Evolutionary conservation across 345 rosid genomes (phyloP).

Genomic region (Corchorus capsularis): DNA sequence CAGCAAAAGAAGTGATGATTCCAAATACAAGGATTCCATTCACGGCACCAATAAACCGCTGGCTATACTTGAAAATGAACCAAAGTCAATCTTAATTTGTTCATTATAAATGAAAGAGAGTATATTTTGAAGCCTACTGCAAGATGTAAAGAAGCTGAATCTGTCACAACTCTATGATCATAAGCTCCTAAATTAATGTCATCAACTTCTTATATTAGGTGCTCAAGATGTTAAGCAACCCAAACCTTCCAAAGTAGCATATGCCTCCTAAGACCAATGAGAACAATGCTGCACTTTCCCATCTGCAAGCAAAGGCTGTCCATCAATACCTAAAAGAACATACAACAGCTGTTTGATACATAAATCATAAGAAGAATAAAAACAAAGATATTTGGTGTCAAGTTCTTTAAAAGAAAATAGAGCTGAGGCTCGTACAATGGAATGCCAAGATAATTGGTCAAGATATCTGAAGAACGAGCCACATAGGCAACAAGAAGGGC

Average conservation of each 20-base stretch:
- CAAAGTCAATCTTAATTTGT: conserved; percentile 18
- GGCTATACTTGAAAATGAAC: conserved; percentile 51
- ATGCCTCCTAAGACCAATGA: conserved; percentile 71
- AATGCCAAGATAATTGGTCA: conserved; percentile 71
- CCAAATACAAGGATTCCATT: conserved; percentile 80
- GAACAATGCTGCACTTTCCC: conserved; percentile 84
- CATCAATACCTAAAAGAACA: conserved; percentile 34
- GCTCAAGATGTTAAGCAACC: conserved; percentile 7
- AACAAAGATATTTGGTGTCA: no score
- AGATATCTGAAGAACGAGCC: conserved; percentile 92
- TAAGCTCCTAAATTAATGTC: background rate
- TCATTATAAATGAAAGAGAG: background rate
- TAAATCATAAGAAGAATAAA: background rate
- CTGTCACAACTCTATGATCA: background rate
- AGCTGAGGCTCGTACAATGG: conserved; percentile 58
- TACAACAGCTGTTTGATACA: conserved; percentile 19
- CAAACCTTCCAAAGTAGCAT: conserved; percentile 92
- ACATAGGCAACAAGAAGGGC: conserved; percentile 90
- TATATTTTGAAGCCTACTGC: background rate
- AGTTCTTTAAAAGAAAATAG: background rate
- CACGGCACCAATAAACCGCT: conserved; percentile 82
- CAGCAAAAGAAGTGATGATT: conserved; percentile 68
- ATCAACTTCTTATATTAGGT: background rate
- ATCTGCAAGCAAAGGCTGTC: conserved; percentile 62
- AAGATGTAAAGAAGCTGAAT: background rate